Conservation (phyloP, 257 asterid species). For the Ocimum tenuiflorum region DNA sequence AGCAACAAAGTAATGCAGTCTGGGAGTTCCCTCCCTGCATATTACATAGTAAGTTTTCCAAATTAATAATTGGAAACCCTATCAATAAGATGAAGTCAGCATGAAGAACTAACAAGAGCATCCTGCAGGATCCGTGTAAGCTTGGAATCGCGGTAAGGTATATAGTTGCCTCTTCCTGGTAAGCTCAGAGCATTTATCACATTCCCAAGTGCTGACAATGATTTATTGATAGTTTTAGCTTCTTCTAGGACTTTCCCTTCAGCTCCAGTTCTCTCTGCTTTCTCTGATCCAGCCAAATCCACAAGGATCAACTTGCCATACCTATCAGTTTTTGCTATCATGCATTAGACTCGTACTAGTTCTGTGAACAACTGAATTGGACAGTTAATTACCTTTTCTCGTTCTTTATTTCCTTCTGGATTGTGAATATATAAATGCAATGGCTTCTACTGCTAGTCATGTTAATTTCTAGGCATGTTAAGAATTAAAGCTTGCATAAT, state of each 20-base stretch:
- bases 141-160: slow-evolving; percentile 84
- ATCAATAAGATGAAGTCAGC: slow-evolving; percentile 7
- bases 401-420: slow-evolving; percentile 48
- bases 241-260: slow-evolving; percentile 87
- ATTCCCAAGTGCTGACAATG: slow-evolving; percentile 80
- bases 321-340: slow-evolving; percentile 31
- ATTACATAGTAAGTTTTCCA: slow-evolving; percentile 23
- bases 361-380: neutral
- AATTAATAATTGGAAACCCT: neutral
- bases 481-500: slow-evolving; percentile 12
- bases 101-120: slow-evolving; percentile 55
- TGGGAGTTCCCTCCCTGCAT: slow-evolving; percentile 72
- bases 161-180: slow-evolving; percentile 49
- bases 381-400: slow-evolving; percentile 43
- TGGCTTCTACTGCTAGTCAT: slow-evolving; percentile 85
- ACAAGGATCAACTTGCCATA: slow-evolving; percentile 69
- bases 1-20: slow-evolving; percentile 79
- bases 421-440: slow-evolving; percentile 53
- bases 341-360: slow-evolving; percentile 7
- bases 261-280: slow-evolving; percentile 83
- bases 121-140: slow-evolving; percentile 82
- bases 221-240: slow-evolving; percentile 82
- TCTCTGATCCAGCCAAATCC: slow-evolving; percentile 92
- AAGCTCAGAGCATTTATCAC: slow-evolving; percentile 78
- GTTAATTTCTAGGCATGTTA: slow-evolving; percentile 64